Percentiles rank a stretch among this genome's conserved stretches.
Conservation (phyloP, 192 early-diverging fungal genomes). For the Gaertneriomyces semiglobifer region DNA sequence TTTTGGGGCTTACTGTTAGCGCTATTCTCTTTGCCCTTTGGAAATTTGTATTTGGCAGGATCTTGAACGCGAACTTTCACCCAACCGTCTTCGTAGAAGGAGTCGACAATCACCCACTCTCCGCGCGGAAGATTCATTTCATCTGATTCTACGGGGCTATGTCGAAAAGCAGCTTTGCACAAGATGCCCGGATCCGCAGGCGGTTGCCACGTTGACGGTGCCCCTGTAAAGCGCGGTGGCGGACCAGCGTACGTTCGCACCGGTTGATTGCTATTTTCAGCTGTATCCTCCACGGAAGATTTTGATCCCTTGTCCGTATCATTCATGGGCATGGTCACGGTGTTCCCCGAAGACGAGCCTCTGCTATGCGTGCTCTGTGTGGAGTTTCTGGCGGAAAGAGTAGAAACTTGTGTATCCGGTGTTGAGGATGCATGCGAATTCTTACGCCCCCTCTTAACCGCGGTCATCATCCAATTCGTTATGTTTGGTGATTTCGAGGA, state of each 20-base stretch:
- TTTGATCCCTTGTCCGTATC: not conserved
- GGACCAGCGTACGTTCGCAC: conserved; percentile 18
- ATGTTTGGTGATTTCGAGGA: not conserved
- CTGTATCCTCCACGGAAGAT: not conserved
- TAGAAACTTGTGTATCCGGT: not conserved
- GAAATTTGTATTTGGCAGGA: conserved; percentile 6
- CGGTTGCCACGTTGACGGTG: conserved; percentile 14
- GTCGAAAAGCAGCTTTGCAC: conserved; percentile 16
- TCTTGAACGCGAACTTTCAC: not conserved
- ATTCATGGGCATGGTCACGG: not conserved
- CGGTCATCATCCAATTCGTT: not conserved
- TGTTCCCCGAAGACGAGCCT: not conserved
- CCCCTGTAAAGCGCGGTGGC: conserved; percentile 21
- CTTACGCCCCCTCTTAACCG: not conserved
- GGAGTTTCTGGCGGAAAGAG: not conserved
- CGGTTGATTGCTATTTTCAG: not conserved
- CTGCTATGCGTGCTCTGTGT: not conserved
- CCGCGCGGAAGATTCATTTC: conserved; percentile 16
- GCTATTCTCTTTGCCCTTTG: conserved; percentile 6
- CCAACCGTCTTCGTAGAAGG: conserved; percentile 25
- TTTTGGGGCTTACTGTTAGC: not conserved
- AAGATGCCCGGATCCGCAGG: conserved; percentile 11
- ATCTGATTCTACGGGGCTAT: conserved; percentile 17
- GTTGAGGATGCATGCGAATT: not conserved
- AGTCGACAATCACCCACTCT: conserved; percentile 19